phyloP scores from a whole-genome alignment of 164 flowering plant genomes.

The Platanus orientalis region DNA sequence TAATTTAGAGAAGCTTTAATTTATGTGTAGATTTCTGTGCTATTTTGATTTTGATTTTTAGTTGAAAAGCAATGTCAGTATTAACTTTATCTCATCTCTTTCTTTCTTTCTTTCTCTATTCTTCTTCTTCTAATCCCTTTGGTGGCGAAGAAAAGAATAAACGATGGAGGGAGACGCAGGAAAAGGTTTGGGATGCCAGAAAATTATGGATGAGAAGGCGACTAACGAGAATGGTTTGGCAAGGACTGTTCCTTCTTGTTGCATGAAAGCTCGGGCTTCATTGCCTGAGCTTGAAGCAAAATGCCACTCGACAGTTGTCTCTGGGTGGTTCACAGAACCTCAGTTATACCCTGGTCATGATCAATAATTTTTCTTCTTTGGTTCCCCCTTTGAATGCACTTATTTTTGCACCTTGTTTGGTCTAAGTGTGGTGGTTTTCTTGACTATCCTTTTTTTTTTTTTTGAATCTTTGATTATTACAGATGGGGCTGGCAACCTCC shows the following conservation, averaged over 20 bases:
- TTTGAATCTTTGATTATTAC: constrained; percentile 6
- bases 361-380: constrained; percentile 9
- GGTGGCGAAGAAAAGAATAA: constrained; percentile 47
- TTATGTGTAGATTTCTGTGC: no score
- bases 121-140: neutral
- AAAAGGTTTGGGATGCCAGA: constrained; percentile 80
- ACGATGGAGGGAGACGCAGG: constrained; percentile 73
- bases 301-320: constrained; percentile 88
- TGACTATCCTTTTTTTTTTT: neutral
- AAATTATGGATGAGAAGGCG: constrained; percentile 78
- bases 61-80: no score
- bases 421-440: neutral
- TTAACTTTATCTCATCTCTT: neutral
- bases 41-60: no score
- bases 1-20: no score
- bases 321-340: constrained; percentile 95
- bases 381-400: neutral
- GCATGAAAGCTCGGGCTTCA: constrained; percentile 78
- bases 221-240: constrained; percentile 34
- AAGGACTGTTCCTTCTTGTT: constrained; percentile 68
- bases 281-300: constrained; percentile 64
- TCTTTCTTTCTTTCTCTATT: neutral
- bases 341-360: constrained; percentile 45
- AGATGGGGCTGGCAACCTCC: constrained; percentile 34
- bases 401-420: neutral